phyloP scores from a whole-genome alignment of 208 protist species.

The Porcisia deanei region DNA sequence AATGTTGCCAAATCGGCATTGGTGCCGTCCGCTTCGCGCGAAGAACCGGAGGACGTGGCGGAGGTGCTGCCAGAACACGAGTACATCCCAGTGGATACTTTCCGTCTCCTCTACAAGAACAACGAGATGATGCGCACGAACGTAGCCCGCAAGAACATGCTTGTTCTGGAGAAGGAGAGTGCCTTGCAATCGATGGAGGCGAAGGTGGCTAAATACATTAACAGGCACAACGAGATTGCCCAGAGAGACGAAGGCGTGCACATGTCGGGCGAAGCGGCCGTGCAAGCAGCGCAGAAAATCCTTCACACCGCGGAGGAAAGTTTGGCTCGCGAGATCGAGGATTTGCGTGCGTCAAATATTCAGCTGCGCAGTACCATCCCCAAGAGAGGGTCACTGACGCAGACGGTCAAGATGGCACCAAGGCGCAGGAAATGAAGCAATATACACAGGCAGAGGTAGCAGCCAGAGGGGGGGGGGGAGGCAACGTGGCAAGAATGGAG shows the following conservation, averaged over 20 bases:
- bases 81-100: constrained; percentile 81
- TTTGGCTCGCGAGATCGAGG: constrained; percentile 39
- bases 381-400: neutral
- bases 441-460: neutral
- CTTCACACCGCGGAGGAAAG: constrained; percentile 31
- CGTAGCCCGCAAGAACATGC: constrained; percentile 89
- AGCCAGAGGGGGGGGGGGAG: neutral
- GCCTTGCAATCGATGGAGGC: constrained; percentile 80
- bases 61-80: constrained; percentile 80
- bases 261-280: constrained; percentile 11
- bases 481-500: too few relatives aligned
- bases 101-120: constrained; percentile 86
- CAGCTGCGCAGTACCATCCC: constrained; percentile 36
- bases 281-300: constrained; percentile 10
- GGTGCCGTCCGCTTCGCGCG: constrained; percentile 66
- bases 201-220: constrained; percentile 57
- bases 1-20: constrained; percentile 74
- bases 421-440: neutral
- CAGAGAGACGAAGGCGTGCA: constrained; percentile 56
- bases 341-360: constrained; percentile 50
- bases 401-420: neutral
- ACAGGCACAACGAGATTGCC: constrained; percentile 51
- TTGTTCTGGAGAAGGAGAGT: constrained; percentile 89
- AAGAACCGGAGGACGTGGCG: constrained; percentile 79
- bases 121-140: constrained; percentile 82